A percentile compares a stretch with the other conserved stretches of the same genome.
Conservation (phyloP, 257 asterid genomes). For the Knoxia roxburghii region DNA sequence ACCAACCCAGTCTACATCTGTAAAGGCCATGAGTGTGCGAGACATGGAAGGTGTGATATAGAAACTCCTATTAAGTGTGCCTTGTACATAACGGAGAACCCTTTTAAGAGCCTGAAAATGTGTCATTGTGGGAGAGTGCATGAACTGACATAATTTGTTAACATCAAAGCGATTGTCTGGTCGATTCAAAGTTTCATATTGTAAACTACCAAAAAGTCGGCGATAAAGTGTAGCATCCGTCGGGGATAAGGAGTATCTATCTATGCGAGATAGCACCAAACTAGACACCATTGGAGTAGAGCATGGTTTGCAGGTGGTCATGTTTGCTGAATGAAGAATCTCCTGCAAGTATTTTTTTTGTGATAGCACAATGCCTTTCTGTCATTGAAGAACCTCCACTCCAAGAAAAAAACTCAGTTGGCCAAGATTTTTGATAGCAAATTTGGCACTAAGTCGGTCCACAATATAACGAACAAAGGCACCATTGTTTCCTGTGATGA, state of each 20-base stretch:
- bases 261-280: too few relatives aligned
- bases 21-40: too few relatives aligned
- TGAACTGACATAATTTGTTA: too few relatives aligned
- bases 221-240: not conserved
- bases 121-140: too few relatives aligned
- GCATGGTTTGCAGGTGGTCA: not conserved
- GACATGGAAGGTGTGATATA: too few relatives aligned
- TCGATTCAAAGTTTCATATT: not conserved
- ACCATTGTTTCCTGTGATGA: not conserved
- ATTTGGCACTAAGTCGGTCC: not conserved
- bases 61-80: too few relatives aligned
- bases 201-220: not conserved
- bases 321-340: not conserved
- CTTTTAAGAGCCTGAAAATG: too few relatives aligned
- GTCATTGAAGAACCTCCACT: not conserved
- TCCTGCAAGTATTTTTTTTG: not conserved
- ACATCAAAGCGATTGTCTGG: not conserved
- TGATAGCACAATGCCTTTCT: not conserved
- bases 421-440: not conserved
- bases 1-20: too few relatives aligned
- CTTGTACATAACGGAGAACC: too few relatives aligned
- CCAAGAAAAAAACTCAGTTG: not conserved
- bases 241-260: too few relatives aligned
- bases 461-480: not conserved
- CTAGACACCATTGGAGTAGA: not conserved